Base-by-base conservation (phyloP, 192 early-diverging fungal genomes). In the Allomyces macrogynus region DNA sequence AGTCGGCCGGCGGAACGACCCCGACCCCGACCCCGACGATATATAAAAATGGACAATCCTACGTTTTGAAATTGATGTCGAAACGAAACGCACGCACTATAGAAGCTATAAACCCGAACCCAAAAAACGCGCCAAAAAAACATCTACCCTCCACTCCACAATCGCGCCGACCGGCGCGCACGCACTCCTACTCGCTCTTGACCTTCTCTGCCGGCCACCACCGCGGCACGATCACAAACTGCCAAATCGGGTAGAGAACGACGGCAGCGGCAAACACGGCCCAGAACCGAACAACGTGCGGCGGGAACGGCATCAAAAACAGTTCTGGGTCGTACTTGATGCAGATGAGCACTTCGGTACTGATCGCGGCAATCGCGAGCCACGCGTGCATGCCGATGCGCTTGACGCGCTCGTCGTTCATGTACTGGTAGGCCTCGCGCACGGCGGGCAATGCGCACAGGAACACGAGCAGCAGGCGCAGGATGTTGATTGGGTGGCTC, bases 361-460 rank as follows among this genome's bases (percentile, higher is more conserved):
- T 70, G 67, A 95, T 86, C 54, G 83, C 91, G 40, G 85, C 87
- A 8, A 87, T 84, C 42, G 89, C 76, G 69, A 93, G 75, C 94
- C 94, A 97, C 54, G 90, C 89, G 71, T 93, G 91, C 61, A 89
- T 87, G 65, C 94, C 94, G 69, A 95, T 80, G 54, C 92, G 86
- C 64, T 90, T 91, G 40, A 68, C 64, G 64, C 67, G 71, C 72
- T 66, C 65, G 49, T 81, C 83, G 43, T 83, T 78, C 66, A 93
- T 73, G 73, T 86, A 97, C 71, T 93, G 90, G 72, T 94, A 97
- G 24, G 84, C 86, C 66, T 97, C 94, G 54, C 94, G 80, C 9
- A 80, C 80, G 43, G 86, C 90, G 23, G 94, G 91, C 65, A 93
- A 73, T 24, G 85, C 84, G 77, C 91, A 86, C 64, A 94, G 79